phyloP scores from a whole-genome alignment of 2,329 filamentous ascomycete genomes.

The Fusarium agapanthi region DNA sequence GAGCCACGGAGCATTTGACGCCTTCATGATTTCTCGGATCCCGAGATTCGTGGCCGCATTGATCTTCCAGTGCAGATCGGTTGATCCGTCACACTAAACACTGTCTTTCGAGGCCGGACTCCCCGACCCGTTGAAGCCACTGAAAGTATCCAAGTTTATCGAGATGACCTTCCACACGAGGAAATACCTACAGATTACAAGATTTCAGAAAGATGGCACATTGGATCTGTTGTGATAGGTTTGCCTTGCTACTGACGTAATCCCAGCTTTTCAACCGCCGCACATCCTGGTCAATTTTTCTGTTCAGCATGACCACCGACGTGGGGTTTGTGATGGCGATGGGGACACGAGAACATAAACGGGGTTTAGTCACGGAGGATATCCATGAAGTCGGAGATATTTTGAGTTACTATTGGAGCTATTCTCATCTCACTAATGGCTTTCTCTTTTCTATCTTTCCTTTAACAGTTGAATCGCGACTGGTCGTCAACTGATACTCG shows the following conservation, averaged over 20 bases:
- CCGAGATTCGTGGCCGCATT: background rate
- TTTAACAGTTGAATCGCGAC: background rate
- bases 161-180: background rate
- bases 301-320: background rate
- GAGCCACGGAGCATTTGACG: background rate
- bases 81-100: background rate
- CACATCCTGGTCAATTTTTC: background rate
- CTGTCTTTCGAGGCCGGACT: background rate
- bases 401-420: background rate
- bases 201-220: background rate
- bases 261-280: background rate
- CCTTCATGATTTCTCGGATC: background rate
- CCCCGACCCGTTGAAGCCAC: background rate
- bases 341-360: background rate
- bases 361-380: background rate
- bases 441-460: background rate
- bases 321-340: background rate
- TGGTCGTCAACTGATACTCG: too few species aligned
- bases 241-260: background rate
- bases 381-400: background rate
- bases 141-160: background rate
- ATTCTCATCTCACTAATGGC: rapidly evolving
- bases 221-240: background rate
- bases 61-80: background rate
- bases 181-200: background rate